Conservation (phyloP, 352 stramenopile genomes). For the Phytophthora sp. region DNA sequence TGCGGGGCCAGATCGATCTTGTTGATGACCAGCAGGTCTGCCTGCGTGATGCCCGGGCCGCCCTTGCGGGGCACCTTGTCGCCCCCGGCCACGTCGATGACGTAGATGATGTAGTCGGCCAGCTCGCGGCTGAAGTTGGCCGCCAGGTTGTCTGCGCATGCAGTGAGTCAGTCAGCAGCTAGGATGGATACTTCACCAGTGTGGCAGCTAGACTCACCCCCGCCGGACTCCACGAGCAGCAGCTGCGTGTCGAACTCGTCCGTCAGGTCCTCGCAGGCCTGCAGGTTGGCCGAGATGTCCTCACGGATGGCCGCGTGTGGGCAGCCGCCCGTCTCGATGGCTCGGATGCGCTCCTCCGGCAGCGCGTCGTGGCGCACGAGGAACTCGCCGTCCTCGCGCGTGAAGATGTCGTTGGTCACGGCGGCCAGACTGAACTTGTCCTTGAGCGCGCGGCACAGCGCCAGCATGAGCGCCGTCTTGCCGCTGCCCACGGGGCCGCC, state of each 20-base stretch:
- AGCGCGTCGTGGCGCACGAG: slow-evolving; percentile 94
- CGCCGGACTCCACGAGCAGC: slow-evolving; percentile 91
- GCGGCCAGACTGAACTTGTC: slow-evolving; percentile 82
- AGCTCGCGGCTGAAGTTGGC: slow-evolving; percentile 98
- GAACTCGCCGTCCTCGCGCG: slow-evolving; percentile 98
- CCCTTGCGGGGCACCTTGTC: slow-evolving; percentile 99
- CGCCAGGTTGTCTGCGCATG: slow-evolving; percentile 94
- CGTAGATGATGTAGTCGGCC: slow-evolving; percentile 98
- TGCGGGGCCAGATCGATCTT: slow-evolving; percentile 98
- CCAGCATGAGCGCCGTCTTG: slow-evolving; percentile 96
- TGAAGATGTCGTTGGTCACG: slow-evolving; percentile 99
- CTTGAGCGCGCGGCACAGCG: slow-evolving; percentile 90
- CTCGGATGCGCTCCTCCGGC: slow-evolving; percentile 89
- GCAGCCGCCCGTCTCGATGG: slow-evolving; percentile 98
- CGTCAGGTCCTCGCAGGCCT: slow-evolving; percentile 96
- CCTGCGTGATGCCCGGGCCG: slow-evolving; percentile 97
- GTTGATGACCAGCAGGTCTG: slow-evolving; percentile 98
- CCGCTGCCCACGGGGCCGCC: slow-evolving; percentile 95
- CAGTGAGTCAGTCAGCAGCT: not conserved
- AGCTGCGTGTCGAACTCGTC: slow-evolving; percentile 85
- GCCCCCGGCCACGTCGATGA: slow-evolving; percentile 98
- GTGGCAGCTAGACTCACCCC: slow-evolving; percentile 43
- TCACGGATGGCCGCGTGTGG: slow-evolving; percentile 97
- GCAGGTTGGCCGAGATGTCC: slow-evolving; percentile 97
- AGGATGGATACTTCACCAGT: not conserved